Evolutionary conservation across 2,329 filamentous ascomycete genomes (phyloP).

Genomic region (Sporothrix luriei): DNA sequence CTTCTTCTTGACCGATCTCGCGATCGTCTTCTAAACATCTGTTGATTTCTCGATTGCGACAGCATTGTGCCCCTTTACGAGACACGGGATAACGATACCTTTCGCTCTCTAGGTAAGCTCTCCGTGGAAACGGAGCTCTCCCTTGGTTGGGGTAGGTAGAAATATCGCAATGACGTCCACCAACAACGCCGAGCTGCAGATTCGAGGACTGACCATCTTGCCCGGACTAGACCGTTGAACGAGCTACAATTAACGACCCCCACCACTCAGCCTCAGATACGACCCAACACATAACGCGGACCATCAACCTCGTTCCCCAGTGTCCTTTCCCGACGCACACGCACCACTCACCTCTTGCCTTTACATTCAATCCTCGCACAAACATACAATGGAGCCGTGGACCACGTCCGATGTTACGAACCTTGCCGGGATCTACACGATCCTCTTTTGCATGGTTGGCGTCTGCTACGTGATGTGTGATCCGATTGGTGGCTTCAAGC

Average conservation of each 20-base stretch:
- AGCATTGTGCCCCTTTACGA: background rate
- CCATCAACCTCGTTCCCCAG: background rate
- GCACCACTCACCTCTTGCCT: background rate
- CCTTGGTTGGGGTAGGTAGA: background rate
- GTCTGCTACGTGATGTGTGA: slow-evolving; percentile 34
- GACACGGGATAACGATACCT: background rate
- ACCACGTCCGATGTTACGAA: slow-evolving; percentile 28
- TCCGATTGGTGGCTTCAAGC: slow-evolving; percentile 32
- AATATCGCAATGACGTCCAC: background rate
- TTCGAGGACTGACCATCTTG: background rate
- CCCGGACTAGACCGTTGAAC: background rate
- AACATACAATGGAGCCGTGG: slow-evolving; percentile 28
- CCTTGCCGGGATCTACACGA: slow-evolving; percentile 32
- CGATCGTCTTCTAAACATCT: background rate
- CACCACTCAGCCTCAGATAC: background rate
- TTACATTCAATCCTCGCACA: background rate
- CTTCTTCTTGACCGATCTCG: background rate
- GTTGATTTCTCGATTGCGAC: background rate
- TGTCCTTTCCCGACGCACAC: background rate
- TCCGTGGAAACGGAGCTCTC: background rate
- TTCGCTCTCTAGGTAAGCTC: slow-evolving; percentile 8
- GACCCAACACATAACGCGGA: background rate
- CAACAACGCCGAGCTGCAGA: background rate
- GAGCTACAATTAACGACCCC: background rate
- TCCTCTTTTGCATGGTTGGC: slow-evolving; percentile 33